Percentiles rank a stretch among this genome's conserved stretches.
Evolutionary conservation across 768 basidiomycete species (phyloP).

Genomic region (Hygrophoropsis aurantiaca): DNA sequence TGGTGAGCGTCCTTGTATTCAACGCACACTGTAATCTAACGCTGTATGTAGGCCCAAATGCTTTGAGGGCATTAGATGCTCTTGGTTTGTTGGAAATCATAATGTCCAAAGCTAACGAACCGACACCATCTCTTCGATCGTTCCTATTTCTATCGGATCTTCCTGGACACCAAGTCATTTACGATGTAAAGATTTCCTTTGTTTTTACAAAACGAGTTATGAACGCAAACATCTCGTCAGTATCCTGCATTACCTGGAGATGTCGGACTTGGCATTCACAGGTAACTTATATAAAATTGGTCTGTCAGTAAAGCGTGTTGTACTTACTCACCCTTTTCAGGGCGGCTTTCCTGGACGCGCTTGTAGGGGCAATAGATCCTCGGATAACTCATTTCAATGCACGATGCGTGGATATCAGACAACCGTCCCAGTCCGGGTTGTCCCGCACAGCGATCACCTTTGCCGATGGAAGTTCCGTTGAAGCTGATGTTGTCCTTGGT

Average conservation of each 20-base stretch:
- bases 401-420: constrained; percentile 41
- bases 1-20: constrained; percentile 27
- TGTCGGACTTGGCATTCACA: constrained; percentile 44
- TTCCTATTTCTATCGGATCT: constrained; percentile 45
- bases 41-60: constrained; percentile 45
- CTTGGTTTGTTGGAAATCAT: constrained; percentile 46
- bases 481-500: constrained; percentile 50
- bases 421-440: constrained; percentile 19
- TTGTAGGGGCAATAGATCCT: constrained; percentile 43
- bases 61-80: constrained; percentile 41
- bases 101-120: constrained; percentile 36
- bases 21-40: background rate
- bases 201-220: too few relatives aligned
- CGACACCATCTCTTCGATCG: constrained; percentile 24
- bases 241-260: constrained; percentile 35
- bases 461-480: constrained; percentile 45
- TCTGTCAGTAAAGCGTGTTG: background rate
- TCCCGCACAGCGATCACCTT: constrained; percentile 39
- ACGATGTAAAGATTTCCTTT: constrained; percentile 36
- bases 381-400: constrained; percentile 48
- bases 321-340: constrained; percentile 25
- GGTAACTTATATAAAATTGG: constrained; percentile 25
- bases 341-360: constrained; percentile 49
- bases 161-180: constrained; percentile 42
- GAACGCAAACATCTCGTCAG: constrained; percentile 16